Evolutionary conservation across 2,329 filamentous ascomycete species (phyloP), one percentile per base, ranked within the genome.

Genomic region (Pseudopyricularia cyperi): DNA sequence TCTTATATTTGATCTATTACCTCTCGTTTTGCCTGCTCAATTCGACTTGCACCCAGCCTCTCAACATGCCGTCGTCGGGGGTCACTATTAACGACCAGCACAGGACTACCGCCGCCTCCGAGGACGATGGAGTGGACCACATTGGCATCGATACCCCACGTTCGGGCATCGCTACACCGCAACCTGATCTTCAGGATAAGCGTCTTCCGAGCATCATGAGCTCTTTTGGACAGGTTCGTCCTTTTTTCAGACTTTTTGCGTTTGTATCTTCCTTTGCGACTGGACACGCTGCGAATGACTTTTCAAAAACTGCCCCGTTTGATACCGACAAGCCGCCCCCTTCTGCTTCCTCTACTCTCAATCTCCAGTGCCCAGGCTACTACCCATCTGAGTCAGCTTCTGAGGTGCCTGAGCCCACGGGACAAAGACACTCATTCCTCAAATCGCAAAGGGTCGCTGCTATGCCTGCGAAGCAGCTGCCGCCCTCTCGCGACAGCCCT

Each of bases 171-270:
- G 87, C 89, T 59, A 98, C 93, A 57, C 93, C 93, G 60, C 87
- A 90, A 64, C 93, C 93, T 59, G 91, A 97, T 71, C 84, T 86
- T 57, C 84, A 87, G 64, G 93, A 98, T 74, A 96, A 95, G 73
- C 86, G 93, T 71, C 77, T 95, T 66, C 93, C 93, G 60, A 88
- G 89, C 67, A 95, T 97, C 74, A 85, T 93, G 79, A 94, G 85
- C 76, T 96, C 93, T 77, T 95, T 97, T 79, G 86, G 85, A 75
- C 93, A 98, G 91, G 93, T 98, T 95, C 84, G 93, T 96, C 79
- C 75, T 81, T 83, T 82, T 77, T 79, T 77, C 70, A 73, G 60
- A n/a, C 65, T 66, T 66, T 68, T 67, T 61, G 66, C 66, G 59
- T 67, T 64, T 60, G 61, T 65, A 59, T 63, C 62, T 54, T 67